Conservation (phyloP, 495 filamentous ascomycete genomes). For the Hamigera avellanea region DNA sequence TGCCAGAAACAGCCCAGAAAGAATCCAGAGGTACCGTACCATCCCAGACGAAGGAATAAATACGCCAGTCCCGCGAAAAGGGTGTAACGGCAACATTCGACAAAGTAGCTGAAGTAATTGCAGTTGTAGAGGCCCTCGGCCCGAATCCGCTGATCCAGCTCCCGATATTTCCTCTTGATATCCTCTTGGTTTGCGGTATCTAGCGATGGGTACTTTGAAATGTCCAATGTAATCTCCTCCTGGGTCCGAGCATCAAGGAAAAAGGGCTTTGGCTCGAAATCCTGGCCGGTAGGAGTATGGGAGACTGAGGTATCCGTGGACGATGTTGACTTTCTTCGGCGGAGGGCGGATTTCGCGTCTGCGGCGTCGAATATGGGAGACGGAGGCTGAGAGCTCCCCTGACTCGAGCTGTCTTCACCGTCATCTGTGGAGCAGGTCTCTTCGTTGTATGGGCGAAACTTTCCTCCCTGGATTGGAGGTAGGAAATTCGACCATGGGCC, state of each 20-base stretch:
- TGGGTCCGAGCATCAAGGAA: slow-evolving; percentile 65
- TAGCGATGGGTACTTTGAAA: slow-evolving; percentile 70
- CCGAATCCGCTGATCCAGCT: slow-evolving; percentile 56
- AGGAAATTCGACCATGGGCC: slow-evolving; percentile 81
- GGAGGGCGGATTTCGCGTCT: slow-evolving; percentile 22
- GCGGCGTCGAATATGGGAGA: slow-evolving; percentile 57
- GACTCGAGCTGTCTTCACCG: slow-evolving; percentile 31
- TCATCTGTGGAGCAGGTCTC: slow-evolving; percentile 26
- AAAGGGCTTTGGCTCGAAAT: slow-evolving; percentile 34
- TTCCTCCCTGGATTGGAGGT: slow-evolving; percentile 87
- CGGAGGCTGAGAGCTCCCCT: slow-evolving; percentile 33
- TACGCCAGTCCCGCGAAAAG: slow-evolving; percentile 54
- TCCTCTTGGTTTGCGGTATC: slow-evolving; percentile 63
- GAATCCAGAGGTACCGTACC: slow-evolving; percentile 65
- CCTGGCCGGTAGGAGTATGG: slow-evolving; percentile 14
- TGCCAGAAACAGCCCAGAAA: slow-evolving; percentile 88
- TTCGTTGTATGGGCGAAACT: slow-evolving; percentile 50
- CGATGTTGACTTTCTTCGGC: slow-evolving; percentile 17
- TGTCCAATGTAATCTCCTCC: slow-evolving; percentile 64
- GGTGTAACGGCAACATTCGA: slow-evolving; percentile 65
- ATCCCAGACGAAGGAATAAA: slow-evolving; percentile 53
- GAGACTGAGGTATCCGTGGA: slow-evolving; percentile 26
- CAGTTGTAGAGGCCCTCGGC: slow-evolving; percentile 74
- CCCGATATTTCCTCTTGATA: slow-evolving; percentile 72
- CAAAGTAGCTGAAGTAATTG: slow-evolving; percentile 70